These are phyloP conservation scores for Aspergillus sclerotiicarbonarius DNA, from an alignment of 495 filamentous ascomycete genomes.

Conservation along the genomic window DNA sequence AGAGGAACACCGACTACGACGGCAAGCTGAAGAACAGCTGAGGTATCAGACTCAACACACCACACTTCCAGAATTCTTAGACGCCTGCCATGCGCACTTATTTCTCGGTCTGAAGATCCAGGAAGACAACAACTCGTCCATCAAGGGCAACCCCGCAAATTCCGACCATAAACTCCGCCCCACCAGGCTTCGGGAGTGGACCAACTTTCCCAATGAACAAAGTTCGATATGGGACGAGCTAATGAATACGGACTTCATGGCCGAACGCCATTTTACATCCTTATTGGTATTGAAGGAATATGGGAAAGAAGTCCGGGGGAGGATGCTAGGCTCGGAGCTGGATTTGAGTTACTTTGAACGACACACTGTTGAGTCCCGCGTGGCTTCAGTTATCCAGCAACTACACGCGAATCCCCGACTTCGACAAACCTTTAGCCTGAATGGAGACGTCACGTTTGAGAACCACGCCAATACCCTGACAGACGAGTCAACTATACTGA, in stretches of 20 bases:
- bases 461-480: slow-evolving; percentile 29
- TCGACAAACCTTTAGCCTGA: slow-evolving; percentile 17
- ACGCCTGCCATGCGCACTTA: slow-evolving; percentile 14
- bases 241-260: slow-evolving; percentile 6
- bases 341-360: slow-evolving; percentile 13
- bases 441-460: slow-evolving; percentile 23
- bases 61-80: slow-evolving; percentile 12
- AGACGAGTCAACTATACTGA: slow-evolving; percentile 12
- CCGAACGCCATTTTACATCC: slow-evolving; percentile 15
- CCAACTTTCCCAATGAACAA: slow-evolving; percentile 11
- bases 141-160: slow-evolving; percentile 17
- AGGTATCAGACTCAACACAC: slow-evolving; percentile 7
- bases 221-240: slow-evolving; percentile 12
- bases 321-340: slow-evolving; percentile 10
- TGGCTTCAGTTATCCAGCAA: slow-evolving; percentile 10
- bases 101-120: slow-evolving; percentile 9
- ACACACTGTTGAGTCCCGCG: slow-evolving; percentile 10
- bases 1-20: slow-evolving; percentile 3
- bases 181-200: slow-evolving; percentile 10
- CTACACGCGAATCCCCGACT: slow-evolving; percentile 10
- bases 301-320: slow-evolving; percentile 9
- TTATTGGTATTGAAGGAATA: slow-evolving; percentile 9
- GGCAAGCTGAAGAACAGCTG: slow-evolving; percentile 9
- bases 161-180: slow-evolving; percentile 11
- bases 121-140: slow-evolving; percentile 9